Conservation (phyloP, 129 eudicot genomes). For the Scalesia atractyloides region DNA sequence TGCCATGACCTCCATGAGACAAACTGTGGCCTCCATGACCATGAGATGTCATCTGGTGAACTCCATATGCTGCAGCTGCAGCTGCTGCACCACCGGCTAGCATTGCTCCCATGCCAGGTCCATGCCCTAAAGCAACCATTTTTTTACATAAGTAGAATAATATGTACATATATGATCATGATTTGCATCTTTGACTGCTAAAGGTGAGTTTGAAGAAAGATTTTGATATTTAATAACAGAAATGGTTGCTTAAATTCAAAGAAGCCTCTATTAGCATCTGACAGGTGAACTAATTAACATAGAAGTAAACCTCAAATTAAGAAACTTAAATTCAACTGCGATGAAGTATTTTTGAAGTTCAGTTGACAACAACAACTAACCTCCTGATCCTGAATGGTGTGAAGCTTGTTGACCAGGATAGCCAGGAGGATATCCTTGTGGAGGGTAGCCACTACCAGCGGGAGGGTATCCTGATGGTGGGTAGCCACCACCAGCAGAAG, state of each 20-base stretch:
- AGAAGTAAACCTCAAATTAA: background rate
- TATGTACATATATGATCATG: background rate
- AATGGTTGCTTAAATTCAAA: background rate
- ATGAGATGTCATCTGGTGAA: slow-evolving; percentile 48
- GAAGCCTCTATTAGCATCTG: slow-evolving; percentile 9
- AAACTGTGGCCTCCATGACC: slow-evolving; percentile 32
- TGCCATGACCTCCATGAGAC: slow-evolving; percentile 35
- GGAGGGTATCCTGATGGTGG: background rate
- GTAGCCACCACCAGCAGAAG: background rate
- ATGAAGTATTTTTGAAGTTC: slow-evolving; percentile 7
- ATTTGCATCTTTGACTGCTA: background rate
- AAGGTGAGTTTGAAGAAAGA: background rate
- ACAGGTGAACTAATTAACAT: background rate
- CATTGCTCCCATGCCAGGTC: slow-evolving; percentile 54
- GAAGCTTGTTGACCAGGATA: slow-evolving; percentile 31
- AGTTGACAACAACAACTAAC: slow-evolving; percentile 23
- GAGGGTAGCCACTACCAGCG: slow-evolving; percentile 35
- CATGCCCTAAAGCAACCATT: slow-evolving; percentile 47
- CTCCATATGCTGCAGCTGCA: slow-evolving; percentile 47
- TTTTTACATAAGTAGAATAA: background rate
- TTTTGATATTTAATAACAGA: background rate
- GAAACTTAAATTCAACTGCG: background rate
- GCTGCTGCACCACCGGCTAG: slow-evolving; percentile 72
- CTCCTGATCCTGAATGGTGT: slow-evolving; percentile 43
- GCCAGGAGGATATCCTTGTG: slow-evolving; percentile 30